Conservation (phyloP, 805 yeast species). For the Kodamaea hsintzibuensis region DNA sequence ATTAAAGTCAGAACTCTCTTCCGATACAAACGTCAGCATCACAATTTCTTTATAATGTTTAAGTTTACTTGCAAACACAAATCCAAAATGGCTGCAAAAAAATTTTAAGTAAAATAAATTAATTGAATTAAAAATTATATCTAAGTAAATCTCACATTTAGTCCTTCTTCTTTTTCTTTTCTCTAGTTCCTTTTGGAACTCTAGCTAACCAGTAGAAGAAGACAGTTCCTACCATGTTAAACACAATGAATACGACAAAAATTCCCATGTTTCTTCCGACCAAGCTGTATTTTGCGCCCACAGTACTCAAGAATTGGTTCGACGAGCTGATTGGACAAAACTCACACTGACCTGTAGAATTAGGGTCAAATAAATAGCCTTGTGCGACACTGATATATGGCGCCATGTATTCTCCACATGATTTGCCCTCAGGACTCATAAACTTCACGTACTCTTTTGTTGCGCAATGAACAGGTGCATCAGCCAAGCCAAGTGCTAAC, state of each 20-base stretch:
- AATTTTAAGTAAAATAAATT: not conserved
- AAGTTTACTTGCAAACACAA: not conserved
- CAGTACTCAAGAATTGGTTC: conserved; percentile 53
- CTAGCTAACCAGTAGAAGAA: conserved; percentile 43
- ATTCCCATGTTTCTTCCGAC: conserved; percentile 33
- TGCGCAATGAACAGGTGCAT: conserved; percentile 18
- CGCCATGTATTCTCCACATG: conserved; percentile 24
- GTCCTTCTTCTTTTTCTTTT: conserved; percentile 12
- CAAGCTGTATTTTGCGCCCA: conserved; percentile 39
- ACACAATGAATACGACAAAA: conserved; percentile 24
- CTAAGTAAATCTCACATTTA: not conserved
- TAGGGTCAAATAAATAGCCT: conserved; percentile 39
- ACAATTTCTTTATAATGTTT: not conserved
- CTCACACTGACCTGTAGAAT: conserved; percentile 53
- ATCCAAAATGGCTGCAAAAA: conserved; percentile 3
- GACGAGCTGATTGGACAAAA: conserved; percentile 63
- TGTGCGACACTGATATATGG: conserved; percentile 18
- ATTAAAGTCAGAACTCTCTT: conserved; percentile 20
- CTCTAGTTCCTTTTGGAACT: conserved; percentile 38
- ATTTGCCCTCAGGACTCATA: conserved; percentile 19
- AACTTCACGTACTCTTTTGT: conserved; percentile 19
- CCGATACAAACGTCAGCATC: conserved; percentile 9
- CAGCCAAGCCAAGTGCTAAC: conserved; percentile 19
- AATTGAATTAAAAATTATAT: not conserved
- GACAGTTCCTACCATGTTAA: conserved; percentile 28